These are phyloP conservation scores for Xanthoparmelia taractica DNA, from an alignment of 495 filamentous ascomycete genomes.

Conservation along the genomic window DNA sequence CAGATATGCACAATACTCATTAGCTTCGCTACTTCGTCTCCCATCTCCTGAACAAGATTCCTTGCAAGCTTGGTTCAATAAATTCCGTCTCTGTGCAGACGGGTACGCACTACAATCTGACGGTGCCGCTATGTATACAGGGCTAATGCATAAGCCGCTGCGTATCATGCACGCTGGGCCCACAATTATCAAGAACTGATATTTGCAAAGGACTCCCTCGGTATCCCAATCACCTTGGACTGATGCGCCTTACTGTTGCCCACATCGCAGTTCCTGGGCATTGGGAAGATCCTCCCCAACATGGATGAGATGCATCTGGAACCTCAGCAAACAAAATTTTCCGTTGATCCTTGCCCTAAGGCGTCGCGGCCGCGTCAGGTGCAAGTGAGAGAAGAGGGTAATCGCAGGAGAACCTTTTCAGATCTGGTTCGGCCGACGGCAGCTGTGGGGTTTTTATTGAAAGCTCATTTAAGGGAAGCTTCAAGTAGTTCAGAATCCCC, in stretches of 20 bases:
- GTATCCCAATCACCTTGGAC: background rate
- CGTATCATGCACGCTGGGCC: background rate
- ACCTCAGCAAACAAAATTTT: background rate
- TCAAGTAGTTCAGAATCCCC: background rate
- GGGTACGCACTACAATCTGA: background rate
- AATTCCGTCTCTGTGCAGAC: background rate
- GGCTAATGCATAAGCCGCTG: background rate
- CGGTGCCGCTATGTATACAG: background rate
- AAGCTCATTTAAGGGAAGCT: slow-evolving; percentile 1
- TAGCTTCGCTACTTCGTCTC: background rate
- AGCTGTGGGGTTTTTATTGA: background rate
- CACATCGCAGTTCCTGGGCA: background rate
- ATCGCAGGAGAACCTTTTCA: background rate
- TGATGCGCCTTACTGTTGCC: slow-evolving; percentile 6
- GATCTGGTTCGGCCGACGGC: background rate
- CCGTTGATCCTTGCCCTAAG: background rate
- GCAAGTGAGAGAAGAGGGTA: background rate
- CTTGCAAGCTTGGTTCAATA: background rate
- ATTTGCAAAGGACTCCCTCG: background rate
- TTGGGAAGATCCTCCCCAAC: background rate
- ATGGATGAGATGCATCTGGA: background rate
- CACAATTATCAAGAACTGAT: background rate
- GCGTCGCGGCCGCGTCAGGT: background rate
- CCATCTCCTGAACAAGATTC: background rate
- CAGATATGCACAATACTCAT: slow-evolving; percentile 1